A percentile compares a stretch with the other conserved stretches of the same genome.
Conservation (phyloP, 768 basidiomycete genomes). For the Suillus subaureus region DNA sequence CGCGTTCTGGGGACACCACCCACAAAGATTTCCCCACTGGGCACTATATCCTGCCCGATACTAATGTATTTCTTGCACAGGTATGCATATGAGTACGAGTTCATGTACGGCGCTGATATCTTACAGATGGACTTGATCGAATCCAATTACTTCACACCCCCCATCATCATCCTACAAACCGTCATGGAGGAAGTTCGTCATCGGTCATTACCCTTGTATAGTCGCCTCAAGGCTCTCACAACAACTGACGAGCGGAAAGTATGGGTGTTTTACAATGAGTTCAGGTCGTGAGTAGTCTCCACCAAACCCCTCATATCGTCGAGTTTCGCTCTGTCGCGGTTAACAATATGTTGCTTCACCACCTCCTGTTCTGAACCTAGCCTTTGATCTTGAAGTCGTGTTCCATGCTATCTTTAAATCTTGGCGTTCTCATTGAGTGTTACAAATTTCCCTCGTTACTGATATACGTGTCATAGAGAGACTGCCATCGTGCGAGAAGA, state of each 20-base stretch:
- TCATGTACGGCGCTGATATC: background rate
- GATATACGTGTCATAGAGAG: slow-evolving; percentile 47
- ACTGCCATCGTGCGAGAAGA: slow-evolving; percentile 79
- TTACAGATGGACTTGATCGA: slow-evolving; percentile 92
- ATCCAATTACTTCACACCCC: slow-evolving; percentile 69
- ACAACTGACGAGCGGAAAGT: slow-evolving; percentile 85
- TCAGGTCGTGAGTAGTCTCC: slow-evolving; percentile 60
- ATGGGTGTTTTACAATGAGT: slow-evolving; percentile 89
- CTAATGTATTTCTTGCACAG: slow-evolving; percentile 93
- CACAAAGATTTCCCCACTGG: slow-evolving; percentile 64
- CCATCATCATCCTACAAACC: slow-evolving; percentile 91
- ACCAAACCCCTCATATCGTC: too few relatives aligned
- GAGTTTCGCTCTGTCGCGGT: background rate
- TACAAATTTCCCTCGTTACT: background rate
- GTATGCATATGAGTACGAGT: slow-evolving; percentile 38
- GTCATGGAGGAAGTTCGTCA: slow-evolving; percentile 97
- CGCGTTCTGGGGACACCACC: slow-evolving; percentile 54
- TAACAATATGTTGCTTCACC: background rate
- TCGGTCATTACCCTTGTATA: slow-evolving; percentile 89
- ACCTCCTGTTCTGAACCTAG: background rate
- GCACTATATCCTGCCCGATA: slow-evolving; percentile 89
- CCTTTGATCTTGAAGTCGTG: background rate
- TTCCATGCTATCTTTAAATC: background rate
- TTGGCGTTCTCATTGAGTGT: background rate
- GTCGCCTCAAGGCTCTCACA: slow-evolving; percentile 83